These are phyloP conservation scores for Yamadazyma ubonensis DNA, from an alignment of 805 yeast genomes.

Conservation along the genomic window DNA sequence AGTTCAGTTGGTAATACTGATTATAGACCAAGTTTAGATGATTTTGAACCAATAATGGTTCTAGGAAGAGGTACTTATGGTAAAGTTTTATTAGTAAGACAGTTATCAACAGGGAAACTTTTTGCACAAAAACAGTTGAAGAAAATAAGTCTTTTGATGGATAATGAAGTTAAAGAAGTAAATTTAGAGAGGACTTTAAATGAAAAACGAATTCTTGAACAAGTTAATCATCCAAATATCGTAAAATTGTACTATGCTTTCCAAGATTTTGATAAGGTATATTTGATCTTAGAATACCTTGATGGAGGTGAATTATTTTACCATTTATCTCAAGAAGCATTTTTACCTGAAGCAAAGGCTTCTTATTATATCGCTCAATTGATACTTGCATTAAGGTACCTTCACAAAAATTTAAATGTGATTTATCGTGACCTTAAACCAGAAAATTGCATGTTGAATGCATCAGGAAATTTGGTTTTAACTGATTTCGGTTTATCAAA, in stretches of 20 bases:
- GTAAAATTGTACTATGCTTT: slow-evolving; percentile 46
- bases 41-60: slow-evolving; percentile 44
- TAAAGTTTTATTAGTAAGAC: slow-evolving; percentile 41
- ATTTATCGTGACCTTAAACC: slow-evolving; percentile 46
- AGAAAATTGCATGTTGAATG: slow-evolving; percentile 45
- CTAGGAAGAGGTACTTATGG: slow-evolving; percentile 46
- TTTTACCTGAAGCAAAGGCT: slow-evolving; percentile 34
- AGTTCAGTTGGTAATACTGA: slow-evolving; percentile 11
- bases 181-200: slow-evolving; percentile 34
- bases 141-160: slow-evolving; percentile 35
- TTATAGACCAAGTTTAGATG: slow-evolving; percentile 24
- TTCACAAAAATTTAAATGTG: slow-evolving; percentile 37
- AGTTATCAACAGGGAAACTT: slow-evolving; percentile 34
- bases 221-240: slow-evolving; percentile 44
- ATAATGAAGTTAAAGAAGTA: slow-evolving; percentile 26
- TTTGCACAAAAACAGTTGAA: slow-evolving; percentile 46
- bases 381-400: slow-evolving; percentile 38
- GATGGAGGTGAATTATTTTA: slow-evolving; percentile 48
- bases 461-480: slow-evolving; percentile 40
- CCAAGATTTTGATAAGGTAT: slow-evolving; percentile 44
- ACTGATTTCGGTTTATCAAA: slow-evolving; percentile 47
- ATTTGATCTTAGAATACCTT: slow-evolving; percentile 42
- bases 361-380: slow-evolving; percentile 44
- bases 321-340: slow-evolving; percentile 33
- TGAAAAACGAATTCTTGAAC: slow-evolving; percentile 40